Base-by-base conservation (phyloP, 306 rosid genomes). In the Inga laurina region DNA sequence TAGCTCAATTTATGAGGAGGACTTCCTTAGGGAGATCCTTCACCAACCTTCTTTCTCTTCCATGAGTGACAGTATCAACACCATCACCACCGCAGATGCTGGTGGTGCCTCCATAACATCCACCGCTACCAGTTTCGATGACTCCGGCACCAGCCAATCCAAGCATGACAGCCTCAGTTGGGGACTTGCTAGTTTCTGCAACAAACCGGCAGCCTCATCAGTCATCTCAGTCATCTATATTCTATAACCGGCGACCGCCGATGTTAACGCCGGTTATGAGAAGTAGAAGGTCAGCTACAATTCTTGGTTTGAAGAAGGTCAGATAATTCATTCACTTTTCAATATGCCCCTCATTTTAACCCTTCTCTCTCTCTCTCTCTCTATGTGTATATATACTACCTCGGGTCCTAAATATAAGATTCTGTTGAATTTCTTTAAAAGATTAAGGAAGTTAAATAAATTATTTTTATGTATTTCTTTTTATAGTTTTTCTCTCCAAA, bases 301-400 rank as follows among this genome's bases (percentile, higher is more conserved):
- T 84, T 24, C 83, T 83, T 51, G 83, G 83, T 24, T 66, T 84
- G 35, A 84, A 84, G 83, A 84, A 84, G 86, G 86, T 83, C 39
- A 49, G 75, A 48, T 52, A 52, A 52, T 70, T n/a, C 19, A 18
- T 39, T 77, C 39, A 62, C 59, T 52, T 62, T 12, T 59, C 34
- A 59, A 56, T 21, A 56, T 52, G 62, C 8, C 62, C 27, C 27
- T 7, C 62, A 18, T 54, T 54, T 54, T 54, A 51, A 51, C n/a
- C 16, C 3, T 0, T 3, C 57, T 51, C 57, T 51, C 57, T 51
- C n/a, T 16, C 8, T 16, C 34, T 32, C 34, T 27, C 30, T 27
- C 30, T 27, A 27, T 27, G 30, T 27, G 1, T 4, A 51, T 4
- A 51, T 4, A 16, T 3, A 13, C 39, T 4, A 35, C 4, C 39